Evolutionary conservation across 2,329 filamentous ascomycete genomes (phyloP).

Genomic region (Fusarium falciforme): DNA sequence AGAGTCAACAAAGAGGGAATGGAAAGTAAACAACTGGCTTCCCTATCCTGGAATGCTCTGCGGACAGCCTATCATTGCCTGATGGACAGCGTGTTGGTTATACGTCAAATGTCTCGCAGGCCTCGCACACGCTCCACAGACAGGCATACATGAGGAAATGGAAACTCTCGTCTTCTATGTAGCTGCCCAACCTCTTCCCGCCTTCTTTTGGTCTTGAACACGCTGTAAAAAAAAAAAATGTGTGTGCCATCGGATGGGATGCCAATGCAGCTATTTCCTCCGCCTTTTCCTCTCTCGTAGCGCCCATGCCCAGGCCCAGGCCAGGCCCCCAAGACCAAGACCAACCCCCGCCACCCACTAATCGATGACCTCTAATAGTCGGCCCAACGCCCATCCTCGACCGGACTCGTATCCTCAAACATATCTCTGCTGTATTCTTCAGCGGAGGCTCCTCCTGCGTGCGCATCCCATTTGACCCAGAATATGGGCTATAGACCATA

Average conservation of each 20-base stretch:
- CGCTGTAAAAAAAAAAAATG: background rate
- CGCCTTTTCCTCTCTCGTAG: conserved; percentile 10
- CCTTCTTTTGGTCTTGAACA: background rate
- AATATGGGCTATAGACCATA: conserved; percentile 27
- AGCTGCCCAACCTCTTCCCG: conserved; percentile 8
- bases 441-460: conserved; percentile 14
- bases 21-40: background rate
- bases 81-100: background rate
- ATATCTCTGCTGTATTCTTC: conserved; percentile 11
- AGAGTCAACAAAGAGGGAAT: background rate
- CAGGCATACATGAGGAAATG: conserved; percentile 1
- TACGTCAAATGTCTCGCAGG: conserved; percentile 11
- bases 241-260: conserved; percentile 13
- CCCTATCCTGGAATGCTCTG: background rate
- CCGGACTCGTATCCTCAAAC: conserved; percentile 17
- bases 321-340: conserved; percentile 19
- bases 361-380: conserved; percentile 30
- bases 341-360: conserved; percentile 38
- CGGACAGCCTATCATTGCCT: conserved; percentile 4
- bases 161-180: background rate
- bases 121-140: conserved; percentile 3
- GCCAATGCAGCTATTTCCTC: conserved; percentile 23
- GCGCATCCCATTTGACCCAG: conserved; percentile 10
- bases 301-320: conserved; percentile 7
- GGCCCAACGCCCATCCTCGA: conserved; percentile 27